A percentile compares a stretch with the other conserved stretches of the same genome.
Evolutionary conservation across 495 filamentous ascomycete genomes (phyloP).

Genomic region (Xylaria sp.): DNA sequence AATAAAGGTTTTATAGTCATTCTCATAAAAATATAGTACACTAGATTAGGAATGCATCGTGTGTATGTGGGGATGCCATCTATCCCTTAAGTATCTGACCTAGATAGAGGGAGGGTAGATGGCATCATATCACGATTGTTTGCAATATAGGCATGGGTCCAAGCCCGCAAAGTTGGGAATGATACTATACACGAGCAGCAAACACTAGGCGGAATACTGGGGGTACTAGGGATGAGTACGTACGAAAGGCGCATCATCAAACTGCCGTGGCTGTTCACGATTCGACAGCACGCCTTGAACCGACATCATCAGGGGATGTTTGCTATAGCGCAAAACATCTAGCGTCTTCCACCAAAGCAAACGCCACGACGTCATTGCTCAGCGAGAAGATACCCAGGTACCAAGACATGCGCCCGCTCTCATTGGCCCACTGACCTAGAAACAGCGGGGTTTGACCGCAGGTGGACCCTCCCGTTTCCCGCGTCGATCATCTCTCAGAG

Average conservation of each 20-base stretch:
- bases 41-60: neutral
- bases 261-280: neutral
- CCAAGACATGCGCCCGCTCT: neutral
- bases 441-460: neutral
- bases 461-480: slow-evolving; percentile 2
- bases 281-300: slow-evolving; percentile 3
- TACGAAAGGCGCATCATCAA: slow-evolving; percentile 11
- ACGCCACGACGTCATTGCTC: slow-evolving; percentile 19
- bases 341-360: neutral
- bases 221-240: neutral
- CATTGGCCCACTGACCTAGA: slow-evolving; percentile 1
- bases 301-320: neutral
- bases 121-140: slow-evolving; percentile 4
- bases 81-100: neutral
- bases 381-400: slow-evolving; percentile 1
- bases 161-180: neutral
- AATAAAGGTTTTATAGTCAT: neutral
- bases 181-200: neutral
- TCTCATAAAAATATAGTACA: neutral
- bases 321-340: neutral
- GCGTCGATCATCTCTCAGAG: neutral
- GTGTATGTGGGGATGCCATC: neutral
- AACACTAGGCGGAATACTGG: neutral
- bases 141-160: neutral
- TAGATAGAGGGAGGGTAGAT: neutral